These are phyloP conservation scores for Arabidopsis hybrid DNA, from an alignment of 441 rosid species.

Conservation along the genomic window DNA sequence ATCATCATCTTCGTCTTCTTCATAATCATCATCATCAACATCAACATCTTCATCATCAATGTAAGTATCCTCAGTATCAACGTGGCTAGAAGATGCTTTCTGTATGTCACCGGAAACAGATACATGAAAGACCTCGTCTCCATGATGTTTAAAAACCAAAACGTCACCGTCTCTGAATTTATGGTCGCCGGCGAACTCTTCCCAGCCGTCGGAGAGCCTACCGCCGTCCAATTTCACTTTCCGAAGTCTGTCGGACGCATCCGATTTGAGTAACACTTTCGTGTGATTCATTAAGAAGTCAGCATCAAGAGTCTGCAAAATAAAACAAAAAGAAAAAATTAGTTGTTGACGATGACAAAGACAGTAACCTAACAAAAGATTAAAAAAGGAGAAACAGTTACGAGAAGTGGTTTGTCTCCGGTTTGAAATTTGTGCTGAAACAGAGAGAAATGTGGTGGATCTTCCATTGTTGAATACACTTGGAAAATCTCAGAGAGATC, in stretches of 20 bases:
- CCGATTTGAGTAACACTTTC: constrained; percentile 34
- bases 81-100: constrained; percentile 8
- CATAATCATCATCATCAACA: background rate
- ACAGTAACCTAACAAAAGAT: background rate
- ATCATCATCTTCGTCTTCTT: background rate
- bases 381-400: background rate
- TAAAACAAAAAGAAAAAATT: background rate
- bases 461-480: constrained; percentile 33
- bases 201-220: constrained; percentile 40
- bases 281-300: constrained; percentile 25
- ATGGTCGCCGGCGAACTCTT: constrained; percentile 31
- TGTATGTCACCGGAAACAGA: constrained; percentile 12
- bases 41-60: background rate
- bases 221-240: constrained; percentile 29
- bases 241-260: constrained; percentile 18
- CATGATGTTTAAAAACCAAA: constrained; percentile 33
- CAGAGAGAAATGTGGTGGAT: constrained; percentile 19
- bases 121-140: constrained; percentile 36
- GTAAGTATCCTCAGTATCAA: constrained; percentile 12
- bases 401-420: constrained; percentile 34
- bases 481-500: background rate
- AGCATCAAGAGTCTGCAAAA: constrained; percentile 30
- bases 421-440: constrained; percentile 1
- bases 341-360: constrained; percentile 3
- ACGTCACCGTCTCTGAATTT: constrained; percentile 26